Evolutionary conservation across 225 moss, liverwort and hornwort genomes (phyloP).

Genomic region (Ulota crispa): DNA sequence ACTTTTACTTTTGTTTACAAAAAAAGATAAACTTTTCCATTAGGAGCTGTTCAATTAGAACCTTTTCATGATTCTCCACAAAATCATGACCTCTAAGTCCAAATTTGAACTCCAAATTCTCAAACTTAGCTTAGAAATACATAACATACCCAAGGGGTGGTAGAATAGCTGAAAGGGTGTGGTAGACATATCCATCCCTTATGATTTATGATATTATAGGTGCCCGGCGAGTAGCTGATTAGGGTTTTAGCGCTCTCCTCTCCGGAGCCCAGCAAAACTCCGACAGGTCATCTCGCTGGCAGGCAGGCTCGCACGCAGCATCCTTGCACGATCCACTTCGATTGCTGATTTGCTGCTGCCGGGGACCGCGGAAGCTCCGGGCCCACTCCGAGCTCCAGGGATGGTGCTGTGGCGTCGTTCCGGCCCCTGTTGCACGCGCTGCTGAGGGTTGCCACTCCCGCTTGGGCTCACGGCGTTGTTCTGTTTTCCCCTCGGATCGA

Average conservation of each 20-base stretch:
- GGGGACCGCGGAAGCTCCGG: fast-evolving
- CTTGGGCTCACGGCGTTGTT: not conserved
- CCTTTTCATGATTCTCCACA: too few species aligned
- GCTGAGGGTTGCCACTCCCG: not conserved
- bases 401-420: not conserved
- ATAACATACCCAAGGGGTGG: too few species aligned
- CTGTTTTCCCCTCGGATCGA: fast-evolving
- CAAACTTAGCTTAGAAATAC: too few species aligned
- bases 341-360: not conserved
- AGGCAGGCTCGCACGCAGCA: not conserved
- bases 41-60: too few species aligned
- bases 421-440: not conserved
- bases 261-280: not conserved
- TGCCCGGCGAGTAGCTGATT: not conserved
- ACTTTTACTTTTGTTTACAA: too few species aligned
- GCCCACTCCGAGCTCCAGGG: not conserved
- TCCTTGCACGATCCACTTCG: not conserved
- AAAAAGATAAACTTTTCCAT: too few species aligned
- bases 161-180: too few species aligned
- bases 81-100: too few species aligned
- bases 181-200: too few species aligned
- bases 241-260: not conserved
- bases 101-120: too few species aligned
- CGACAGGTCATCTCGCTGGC: too few species aligned
- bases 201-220: too few species aligned